Conservation (phyloP, 192 early-diverging fungal species). For the Endogone sp. region DNA sequence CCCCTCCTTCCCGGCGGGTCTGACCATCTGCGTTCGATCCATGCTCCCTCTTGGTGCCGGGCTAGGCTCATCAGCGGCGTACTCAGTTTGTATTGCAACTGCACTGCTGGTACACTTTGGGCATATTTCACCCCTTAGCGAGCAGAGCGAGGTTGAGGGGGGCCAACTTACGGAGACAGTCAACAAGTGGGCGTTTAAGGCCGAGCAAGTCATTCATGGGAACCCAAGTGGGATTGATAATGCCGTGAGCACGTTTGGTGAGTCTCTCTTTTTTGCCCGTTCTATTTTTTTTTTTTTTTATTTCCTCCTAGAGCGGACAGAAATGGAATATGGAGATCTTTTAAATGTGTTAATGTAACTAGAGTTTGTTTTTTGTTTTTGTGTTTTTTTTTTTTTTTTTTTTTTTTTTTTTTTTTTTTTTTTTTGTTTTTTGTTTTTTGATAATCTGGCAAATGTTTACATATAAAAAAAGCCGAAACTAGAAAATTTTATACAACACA, state of each 20-base stretch:
- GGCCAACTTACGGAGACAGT: constrained; percentile 46
- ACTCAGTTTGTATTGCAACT: constrained; percentile 73
- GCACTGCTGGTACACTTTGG: constrained; percentile 64
- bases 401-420: no score
- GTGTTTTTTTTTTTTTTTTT: no score
- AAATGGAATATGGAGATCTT: no score
- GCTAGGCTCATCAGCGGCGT: constrained; percentile 94
- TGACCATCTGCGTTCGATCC: constrained; percentile 67
- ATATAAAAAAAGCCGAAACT: no score
- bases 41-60: constrained; percentile 89
- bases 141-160: constrained; percentile 10
- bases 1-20: constrained; percentile 20
- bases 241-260: constrained; percentile 81
- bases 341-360: no score
- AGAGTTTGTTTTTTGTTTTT: no score
- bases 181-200: constrained; percentile 88
- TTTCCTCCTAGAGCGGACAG: no score
- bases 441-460: no score
- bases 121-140: constrained; percentile 15
- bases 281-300: no score
- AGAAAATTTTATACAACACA: no score
- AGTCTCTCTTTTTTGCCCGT: neutral
- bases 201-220: constrained; percentile 94
- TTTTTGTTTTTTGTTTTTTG: no score
- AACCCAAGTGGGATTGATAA: constrained; percentile 97